Evolutionary conservation across 2,329 filamentous ascomycete species (phyloP).

Genomic region (Claviceps fusiformis): DNA sequence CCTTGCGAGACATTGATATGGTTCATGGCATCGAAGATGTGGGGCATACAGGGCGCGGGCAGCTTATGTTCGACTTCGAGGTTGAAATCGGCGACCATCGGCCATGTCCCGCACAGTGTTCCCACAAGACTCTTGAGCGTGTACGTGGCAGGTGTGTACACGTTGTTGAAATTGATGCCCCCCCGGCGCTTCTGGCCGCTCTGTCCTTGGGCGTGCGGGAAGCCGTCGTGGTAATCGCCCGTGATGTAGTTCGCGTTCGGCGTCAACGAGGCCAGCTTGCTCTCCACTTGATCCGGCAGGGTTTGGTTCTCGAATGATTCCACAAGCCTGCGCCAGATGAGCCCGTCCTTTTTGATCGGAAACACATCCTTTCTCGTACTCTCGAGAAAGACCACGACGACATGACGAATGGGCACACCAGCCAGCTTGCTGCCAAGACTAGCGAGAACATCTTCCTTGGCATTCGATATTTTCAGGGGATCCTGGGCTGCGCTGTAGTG

Average conservation of each 20-base stretch:
- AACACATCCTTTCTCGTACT: conserved; percentile 32
- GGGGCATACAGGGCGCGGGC: conserved; percentile 31
- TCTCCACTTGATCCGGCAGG: conserved; percentile 19
- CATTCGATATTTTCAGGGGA: conserved; percentile 27
- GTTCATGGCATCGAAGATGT: conserved; percentile 22
- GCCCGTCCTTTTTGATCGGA: conserved; percentile 26
- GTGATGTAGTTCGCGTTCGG: conserved; percentile 21
- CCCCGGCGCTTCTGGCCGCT: conserved; percentile 14
- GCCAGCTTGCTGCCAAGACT: conserved; percentile 13
- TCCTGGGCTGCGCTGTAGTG: conserved; percentile 23
- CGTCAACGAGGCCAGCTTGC: conserved; percentile 16
- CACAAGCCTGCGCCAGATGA: conserved; percentile 22
- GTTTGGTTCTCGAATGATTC: conserved; percentile 18
- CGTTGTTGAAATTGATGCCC: conserved; percentile 27
- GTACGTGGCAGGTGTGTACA: conserved; percentile 27
- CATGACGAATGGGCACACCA: conserved; percentile 26
- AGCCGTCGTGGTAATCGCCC: conserved; percentile 23
- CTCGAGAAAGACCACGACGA: conserved; percentile 30
- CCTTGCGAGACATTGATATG: conserved; percentile 8
- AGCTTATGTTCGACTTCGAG: conserved; percentile 26
- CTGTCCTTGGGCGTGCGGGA: conserved; percentile 10
- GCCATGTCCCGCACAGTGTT: conserved; percentile 28
- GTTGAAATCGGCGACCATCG: conserved; percentile 28
- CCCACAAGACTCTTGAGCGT: conserved; percentile 29
- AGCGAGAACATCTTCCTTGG: conserved; percentile 18